Percentiles rank a stretch among this genome's conserved stretches.
Evolutionary conservation across 2,329 filamentous ascomycete genomes (phyloP).

Genomic region (Ascosphaera aggregata): DNA sequence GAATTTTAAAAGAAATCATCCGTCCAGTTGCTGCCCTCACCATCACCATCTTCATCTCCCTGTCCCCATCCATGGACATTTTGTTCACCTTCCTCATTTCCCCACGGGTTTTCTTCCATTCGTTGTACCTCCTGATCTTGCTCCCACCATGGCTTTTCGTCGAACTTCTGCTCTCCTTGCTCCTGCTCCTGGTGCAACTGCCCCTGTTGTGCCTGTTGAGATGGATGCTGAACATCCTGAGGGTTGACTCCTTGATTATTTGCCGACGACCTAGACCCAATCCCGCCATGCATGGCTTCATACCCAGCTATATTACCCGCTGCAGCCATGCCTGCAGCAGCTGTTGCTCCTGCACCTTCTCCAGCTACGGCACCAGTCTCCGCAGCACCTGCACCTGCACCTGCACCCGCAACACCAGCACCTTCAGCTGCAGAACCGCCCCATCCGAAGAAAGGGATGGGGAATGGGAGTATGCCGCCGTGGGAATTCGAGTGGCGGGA

Average conservation of each 20-base stretch:
- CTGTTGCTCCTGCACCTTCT: conserved; percentile 14
- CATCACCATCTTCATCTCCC: not conserved
- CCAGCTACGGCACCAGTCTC: conserved; percentile 16
- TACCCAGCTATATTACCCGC: conserved; percentile 39
- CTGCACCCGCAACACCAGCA: conserved; percentile 13
- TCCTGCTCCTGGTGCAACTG: not conserved
- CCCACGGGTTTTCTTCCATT: not conserved
- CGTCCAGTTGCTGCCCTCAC: not conserved
- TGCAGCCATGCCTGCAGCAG: conserved; percentile 22
- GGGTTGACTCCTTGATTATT: conserved; percentile 3
- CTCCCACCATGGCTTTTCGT: not conserved
- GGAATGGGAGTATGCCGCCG: conserved; percentile 24
- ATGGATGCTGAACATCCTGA: conserved; percentile 3
- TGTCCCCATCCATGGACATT: not conserved
- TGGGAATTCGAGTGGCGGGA: conserved; percentile 31
- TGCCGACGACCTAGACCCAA: conserved; percentile 12
- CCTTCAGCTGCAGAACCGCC: conserved; percentile 17
- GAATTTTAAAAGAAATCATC: no score
- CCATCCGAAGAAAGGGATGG: conserved; percentile 26
- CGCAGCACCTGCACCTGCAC: conserved; percentile 9
- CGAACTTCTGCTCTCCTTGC: not conserved
- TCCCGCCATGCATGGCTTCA: conserved; percentile 35
- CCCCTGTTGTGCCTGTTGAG: conserved; percentile 2
- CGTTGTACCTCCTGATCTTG: not conserved
- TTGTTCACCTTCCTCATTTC: not conserved